phyloP scores from a whole-genome alignment of 352 stramenopile species.

The Pythium aquatile region DNA sequence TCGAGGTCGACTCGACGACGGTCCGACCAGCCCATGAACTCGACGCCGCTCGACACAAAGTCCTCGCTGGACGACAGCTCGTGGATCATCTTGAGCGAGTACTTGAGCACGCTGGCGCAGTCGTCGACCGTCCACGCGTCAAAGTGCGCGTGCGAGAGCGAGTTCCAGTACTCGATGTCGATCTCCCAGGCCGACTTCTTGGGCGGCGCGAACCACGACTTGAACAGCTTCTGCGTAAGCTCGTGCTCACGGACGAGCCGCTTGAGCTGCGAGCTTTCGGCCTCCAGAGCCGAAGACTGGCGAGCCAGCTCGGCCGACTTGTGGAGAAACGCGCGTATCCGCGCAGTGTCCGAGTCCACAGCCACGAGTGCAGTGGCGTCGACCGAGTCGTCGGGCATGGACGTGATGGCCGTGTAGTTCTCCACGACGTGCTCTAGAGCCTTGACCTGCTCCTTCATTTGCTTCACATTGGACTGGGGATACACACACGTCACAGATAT shows the following conservation, averaged over 20 bases:
- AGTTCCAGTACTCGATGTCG: slow-evolving; percentile 30
- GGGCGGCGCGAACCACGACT: slow-evolving; percentile 24
- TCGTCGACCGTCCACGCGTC: slow-evolving; percentile 24
- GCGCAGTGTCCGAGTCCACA: slow-evolving; percentile 15
- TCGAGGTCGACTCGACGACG: slow-evolving; percentile 21
- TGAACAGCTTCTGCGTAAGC: slow-evolving; percentile 27
- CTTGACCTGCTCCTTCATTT: slow-evolving; percentile 25
- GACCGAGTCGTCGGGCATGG: slow-evolving; percentile 1
- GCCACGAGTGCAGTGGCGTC: background rate
- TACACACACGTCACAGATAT: slow-evolving; percentile 9
- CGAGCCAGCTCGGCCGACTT: slow-evolving; percentile 14
- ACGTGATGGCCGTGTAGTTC: slow-evolving; percentile 23
- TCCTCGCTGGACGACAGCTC: slow-evolving; percentile 23
- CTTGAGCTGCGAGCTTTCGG: slow-evolving; percentile 21
- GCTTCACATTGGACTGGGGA: slow-evolving; percentile 18
- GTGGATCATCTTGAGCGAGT: slow-evolving; percentile 29
- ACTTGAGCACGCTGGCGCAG: slow-evolving; percentile 26
- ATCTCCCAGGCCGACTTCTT: slow-evolving; percentile 27
- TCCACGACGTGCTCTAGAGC: slow-evolving; percentile 21
- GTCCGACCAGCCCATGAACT: slow-evolving; percentile 33
- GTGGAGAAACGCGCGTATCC: slow-evolving; percentile 21
- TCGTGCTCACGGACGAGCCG: slow-evolving; percentile 26
- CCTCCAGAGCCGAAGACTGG: slow-evolving; percentile 16
- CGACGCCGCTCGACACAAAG: slow-evolving; percentile 27
- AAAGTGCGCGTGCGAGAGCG: slow-evolving; percentile 18